These are phyloP conservation scores for Lactarius tabidus DNA, from an alignment of 768 basidiomycete species.

Conservation along the genomic window DNA sequence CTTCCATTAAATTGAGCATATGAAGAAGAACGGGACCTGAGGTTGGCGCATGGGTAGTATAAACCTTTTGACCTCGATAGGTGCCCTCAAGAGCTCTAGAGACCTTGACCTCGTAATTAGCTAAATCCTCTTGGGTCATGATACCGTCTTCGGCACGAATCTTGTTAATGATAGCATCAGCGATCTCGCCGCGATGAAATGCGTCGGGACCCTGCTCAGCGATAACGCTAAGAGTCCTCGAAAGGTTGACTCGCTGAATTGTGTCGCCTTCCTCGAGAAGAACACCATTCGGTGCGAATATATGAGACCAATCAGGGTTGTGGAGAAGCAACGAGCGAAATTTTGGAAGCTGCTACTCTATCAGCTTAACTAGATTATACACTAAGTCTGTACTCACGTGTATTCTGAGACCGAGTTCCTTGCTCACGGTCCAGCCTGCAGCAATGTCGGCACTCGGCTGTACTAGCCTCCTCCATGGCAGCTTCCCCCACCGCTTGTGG, in stretches of 20 bases:
- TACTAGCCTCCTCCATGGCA: slow-evolving; percentile 77
- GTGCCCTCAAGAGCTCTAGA: slow-evolving; percentile 71
- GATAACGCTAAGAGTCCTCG: slow-evolving; percentile 68
- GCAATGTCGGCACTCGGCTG: slow-evolving; percentile 74
- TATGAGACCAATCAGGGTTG: slow-evolving; percentile 69
- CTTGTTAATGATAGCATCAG: slow-evolving; percentile 71
- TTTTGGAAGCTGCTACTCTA: slow-evolving; percentile 30
- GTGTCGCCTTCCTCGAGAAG: slow-evolving; percentile 71
- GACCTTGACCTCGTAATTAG: slow-evolving; percentile 63
- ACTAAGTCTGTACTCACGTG: slow-evolving; percentile 41
- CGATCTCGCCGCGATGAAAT: slow-evolving; percentile 88
- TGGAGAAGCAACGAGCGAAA: slow-evolving; percentile 55
- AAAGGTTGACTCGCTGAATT: slow-evolving; percentile 69
- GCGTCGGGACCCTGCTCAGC: slow-evolving; percentile 73
- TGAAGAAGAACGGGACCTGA: slow-evolving; percentile 87
- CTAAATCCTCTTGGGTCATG: slow-evolving; percentile 69
- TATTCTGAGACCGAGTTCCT: slow-evolving; percentile 71
- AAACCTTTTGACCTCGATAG: slow-evolving; percentile 74
- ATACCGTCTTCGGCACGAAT: slow-evolving; percentile 73
- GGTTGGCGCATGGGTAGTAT: slow-evolving; percentile 81
- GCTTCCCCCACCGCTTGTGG: slow-evolving; percentile 72
- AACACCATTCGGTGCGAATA: slow-evolving; percentile 76
- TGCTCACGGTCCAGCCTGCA: slow-evolving; percentile 71
- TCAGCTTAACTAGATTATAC: slow-evolving; percentile 1
- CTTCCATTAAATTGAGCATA: slow-evolving; percentile 87